Percentiles rank a stretch among this genome's conserved stretches.
phyloP scores from a whole-genome alignment of 202 grass and related monocot genomes.

The Musa balbisiana region DNA sequence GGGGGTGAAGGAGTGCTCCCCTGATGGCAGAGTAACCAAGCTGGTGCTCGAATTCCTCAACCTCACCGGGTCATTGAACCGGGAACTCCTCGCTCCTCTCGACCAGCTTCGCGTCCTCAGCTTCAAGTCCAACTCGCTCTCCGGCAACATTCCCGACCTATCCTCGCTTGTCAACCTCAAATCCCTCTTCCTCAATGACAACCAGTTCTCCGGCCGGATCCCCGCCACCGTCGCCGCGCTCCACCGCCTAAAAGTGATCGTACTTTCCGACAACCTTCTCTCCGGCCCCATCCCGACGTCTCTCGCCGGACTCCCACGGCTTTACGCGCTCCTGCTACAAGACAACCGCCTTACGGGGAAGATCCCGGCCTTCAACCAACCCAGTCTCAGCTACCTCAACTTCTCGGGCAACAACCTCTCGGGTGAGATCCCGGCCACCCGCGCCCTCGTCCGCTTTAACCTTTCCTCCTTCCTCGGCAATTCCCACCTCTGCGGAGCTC shows the following conservation, averaged over 20 bases:
- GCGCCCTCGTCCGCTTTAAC: constrained; percentile 45
- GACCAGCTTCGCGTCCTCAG: constrained; percentile 73
- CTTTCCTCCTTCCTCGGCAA: constrained; percentile 47
- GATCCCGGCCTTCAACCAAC: constrained; percentile 42
- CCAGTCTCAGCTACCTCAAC: constrained; percentile 45
- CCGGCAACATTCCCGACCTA: constrained; percentile 45
- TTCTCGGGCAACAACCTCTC: constrained; percentile 55
- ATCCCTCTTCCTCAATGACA: constrained; percentile 62
- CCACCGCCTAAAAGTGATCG: constrained; percentile 55
- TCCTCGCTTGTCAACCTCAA: constrained; percentile 58
- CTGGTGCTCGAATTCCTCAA: constrained; percentile 70
- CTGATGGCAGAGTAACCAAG: constrained; percentile 46
- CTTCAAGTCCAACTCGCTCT: constrained; percentile 65
- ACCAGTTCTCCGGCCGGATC: constrained; percentile 48
- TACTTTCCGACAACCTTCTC: constrained; percentile 53
- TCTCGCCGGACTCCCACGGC: constrained; percentile 34
- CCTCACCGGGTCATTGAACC: constrained; percentile 46
- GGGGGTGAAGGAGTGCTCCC: constrained; percentile 52
- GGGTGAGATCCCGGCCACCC: constrained; percentile 44
- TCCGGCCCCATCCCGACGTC: constrained; percentile 45
- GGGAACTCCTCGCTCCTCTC: constrained; percentile 41
- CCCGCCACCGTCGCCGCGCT: constrained; percentile 43
- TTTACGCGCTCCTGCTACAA: constrained; percentile 50
- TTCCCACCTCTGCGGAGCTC: constrained; percentile 48
- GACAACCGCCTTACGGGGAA: constrained; percentile 41